Evolutionary conservation across 2,329 filamentous ascomycete genomes (phyloP).

Genomic region (Talaromyces sp.): DNA sequence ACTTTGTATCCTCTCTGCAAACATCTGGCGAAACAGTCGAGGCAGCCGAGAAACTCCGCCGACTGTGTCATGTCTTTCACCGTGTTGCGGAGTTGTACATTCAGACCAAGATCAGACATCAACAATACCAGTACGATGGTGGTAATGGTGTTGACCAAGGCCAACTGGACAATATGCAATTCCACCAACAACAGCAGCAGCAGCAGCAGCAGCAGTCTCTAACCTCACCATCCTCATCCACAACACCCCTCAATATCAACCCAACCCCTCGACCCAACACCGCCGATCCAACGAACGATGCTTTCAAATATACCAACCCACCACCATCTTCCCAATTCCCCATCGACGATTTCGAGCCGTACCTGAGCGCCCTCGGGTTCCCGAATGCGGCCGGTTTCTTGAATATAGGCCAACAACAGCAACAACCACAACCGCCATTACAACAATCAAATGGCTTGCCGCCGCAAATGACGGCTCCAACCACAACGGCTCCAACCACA

Average conservation of each 20-base stretch:
- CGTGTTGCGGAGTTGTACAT: constrained; percentile 21
- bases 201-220: background rate
- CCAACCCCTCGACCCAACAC: background rate
- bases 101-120: constrained; percentile 18
- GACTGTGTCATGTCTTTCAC: constrained; percentile 47
- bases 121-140: constrained; percentile 2
- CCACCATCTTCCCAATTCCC: constrained; percentile 1
- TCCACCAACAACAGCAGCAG: constrained; percentile 9
- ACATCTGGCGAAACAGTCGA: constrained; percentile 49
- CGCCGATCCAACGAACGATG: background rate
- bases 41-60: constrained; percentile 54
- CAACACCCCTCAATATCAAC: constrained; percentile 2
- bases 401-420: constrained; percentile 13
- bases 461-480: background rate
- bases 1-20: constrained; percentile 53
- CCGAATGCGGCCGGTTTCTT: constrained; percentile 19
- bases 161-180: background rate
- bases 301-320: constrained; percentile 3
- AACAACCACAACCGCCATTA: background rate
- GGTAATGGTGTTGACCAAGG: background rate
- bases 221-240: background rate
- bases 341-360: constrained; percentile 20
- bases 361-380: constrained; percentile 21
- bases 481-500: background rate
- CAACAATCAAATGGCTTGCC: constrained; percentile 3